These are phyloP conservation scores for Oryza longistaminata DNA, from an alignment of 176 grass and related monocot species.

Conservation along the genomic window DNA sequence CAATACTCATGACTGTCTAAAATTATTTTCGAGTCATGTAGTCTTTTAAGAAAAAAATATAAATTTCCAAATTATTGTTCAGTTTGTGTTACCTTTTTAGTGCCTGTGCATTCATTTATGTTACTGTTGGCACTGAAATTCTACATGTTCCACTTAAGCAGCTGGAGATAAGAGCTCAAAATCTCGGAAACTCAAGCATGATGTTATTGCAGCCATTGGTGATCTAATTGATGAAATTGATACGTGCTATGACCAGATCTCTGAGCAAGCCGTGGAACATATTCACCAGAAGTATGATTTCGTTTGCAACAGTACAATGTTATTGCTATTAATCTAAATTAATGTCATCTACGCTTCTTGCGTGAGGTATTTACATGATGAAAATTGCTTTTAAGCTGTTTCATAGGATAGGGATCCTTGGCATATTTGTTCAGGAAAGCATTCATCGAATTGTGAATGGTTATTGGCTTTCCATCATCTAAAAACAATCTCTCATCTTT, in stretches of 20 bases:
- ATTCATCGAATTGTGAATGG: background rate
- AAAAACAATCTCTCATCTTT: background rate
- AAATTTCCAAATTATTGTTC: background rate
- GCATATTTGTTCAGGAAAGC: background rate
- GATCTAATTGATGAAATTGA: constrained; percentile 92
- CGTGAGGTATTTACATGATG: background rate
- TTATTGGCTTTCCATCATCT: background rate
- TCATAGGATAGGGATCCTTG: background rate
- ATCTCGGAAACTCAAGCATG: constrained; percentile 85
- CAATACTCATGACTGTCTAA: background rate
- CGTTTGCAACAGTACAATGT: background rate
- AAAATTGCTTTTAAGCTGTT: background rate
- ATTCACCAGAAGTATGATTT: constrained; percentile 93
- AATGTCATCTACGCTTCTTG: constrained; percentile 3
- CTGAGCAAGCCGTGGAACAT: constrained; percentile 97
- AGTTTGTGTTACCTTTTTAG: constrained; percentile 30
- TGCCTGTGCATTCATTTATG: background rate
- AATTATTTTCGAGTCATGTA: constrained; percentile 6
- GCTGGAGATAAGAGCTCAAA: constrained; percentile 76
- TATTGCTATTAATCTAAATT: constrained; percentile 16
- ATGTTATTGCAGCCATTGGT: constrained; percentile 93
- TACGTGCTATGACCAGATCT: constrained; percentile 84
- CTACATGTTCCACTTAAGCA: constrained; percentile 38
- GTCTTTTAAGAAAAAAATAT: constrained; percentile 4
- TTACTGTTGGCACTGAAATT: constrained; percentile 31